Conservation (phyloP, 1,284 basidiomycete species). For the Thecaphora thlaspeos region DNA sequence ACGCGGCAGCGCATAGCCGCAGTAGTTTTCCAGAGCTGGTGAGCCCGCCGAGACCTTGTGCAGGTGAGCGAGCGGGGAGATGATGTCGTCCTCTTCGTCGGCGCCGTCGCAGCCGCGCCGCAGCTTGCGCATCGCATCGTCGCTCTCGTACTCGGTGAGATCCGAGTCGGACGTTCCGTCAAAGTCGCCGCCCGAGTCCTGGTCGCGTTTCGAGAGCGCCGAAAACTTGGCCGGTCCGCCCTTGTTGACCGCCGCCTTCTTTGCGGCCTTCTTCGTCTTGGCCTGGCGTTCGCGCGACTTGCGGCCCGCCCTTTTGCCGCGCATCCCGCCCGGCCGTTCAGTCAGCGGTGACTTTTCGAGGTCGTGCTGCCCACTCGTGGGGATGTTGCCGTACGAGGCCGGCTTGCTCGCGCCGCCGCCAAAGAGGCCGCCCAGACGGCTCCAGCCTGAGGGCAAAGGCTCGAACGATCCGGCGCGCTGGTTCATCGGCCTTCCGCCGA, state of each 20-base stretch:
- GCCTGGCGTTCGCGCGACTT: slow-evolving; percentile 1
- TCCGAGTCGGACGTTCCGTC: slow-evolving; percentile 30
- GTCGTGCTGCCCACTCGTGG: slow-evolving; percentile 6
- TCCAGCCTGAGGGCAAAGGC: slow-evolving; percentile 33
- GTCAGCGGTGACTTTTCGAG: slow-evolving; percentile 22
- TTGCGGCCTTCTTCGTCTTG: too few relatives aligned
- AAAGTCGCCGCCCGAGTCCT: slow-evolving; percentile 7
- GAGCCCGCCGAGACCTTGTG: not conserved
- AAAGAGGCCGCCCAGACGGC: slow-evolving; percentile 23
- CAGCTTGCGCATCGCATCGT: slow-evolving; percentile 12
- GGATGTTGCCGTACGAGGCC: slow-evolving; percentile 38
- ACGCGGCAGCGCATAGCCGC: slow-evolving; percentile 9
- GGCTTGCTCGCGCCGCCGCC: slow-evolving; percentile 4
- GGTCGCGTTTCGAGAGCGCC: slow-evolving; percentile 15
- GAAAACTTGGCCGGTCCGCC: slow-evolving; percentile 41
- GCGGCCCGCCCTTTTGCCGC: not conserved
- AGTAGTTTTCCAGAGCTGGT: not conserved
- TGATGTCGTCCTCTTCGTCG: not conserved
- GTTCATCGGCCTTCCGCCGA: not conserved
- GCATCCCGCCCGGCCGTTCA: slow-evolving; percentile 7
- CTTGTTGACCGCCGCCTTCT: not conserved
- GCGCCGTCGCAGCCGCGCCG: slow-evolving; percentile 3
- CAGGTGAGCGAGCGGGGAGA: not conserved
- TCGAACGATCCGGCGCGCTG: slow-evolving; percentile 42
- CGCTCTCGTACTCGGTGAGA: slow-evolving; percentile 37